Evolutionary conservation across 805 yeast species (phyloP), one percentile per base, ranked within the genome.

Genomic region (Saturnispora sanitii): DNA sequence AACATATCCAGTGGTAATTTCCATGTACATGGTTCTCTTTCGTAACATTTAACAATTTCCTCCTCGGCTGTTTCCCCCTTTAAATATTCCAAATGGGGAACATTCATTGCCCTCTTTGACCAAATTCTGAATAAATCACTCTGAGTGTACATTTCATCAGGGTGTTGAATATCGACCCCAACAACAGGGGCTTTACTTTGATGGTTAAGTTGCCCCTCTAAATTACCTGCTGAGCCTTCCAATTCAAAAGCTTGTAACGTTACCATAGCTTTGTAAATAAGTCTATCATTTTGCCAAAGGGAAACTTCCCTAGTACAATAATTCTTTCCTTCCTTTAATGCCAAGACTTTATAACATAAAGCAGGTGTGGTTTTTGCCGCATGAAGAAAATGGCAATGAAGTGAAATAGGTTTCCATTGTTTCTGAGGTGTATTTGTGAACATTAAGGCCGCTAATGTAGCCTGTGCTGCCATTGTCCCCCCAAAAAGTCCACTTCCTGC

Each of bases 401-500:
- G 59, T 9, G 84, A 71, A 26, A 71, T 67, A 1, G 87, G 86
- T 22, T 61, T 61, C 57, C 71, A 72, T 17, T 56, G 49, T 2
- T 48, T 54, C 6, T 49, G 45, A 1, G 37, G 31, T 12, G 52
- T 43, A n/a, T 68, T 66, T 5, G 75, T 64, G 6, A 76, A 70
- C 37, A 68, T 64, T 26, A 78, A 61, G 2, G 81, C 77, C 5
- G 83, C 84, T 44, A 71, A 55, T 3, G 79, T 57, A 2, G 85
- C 64, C 49, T 80, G 87, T 0, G 83, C 82, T 15, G 77, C 75
- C 33, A 75, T 60, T 16, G 78, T 75, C 8, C 88, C 87, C 2
- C 87, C 87, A 60, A 79, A 80, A 0, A 79, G 73, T 2, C 84
- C 85, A 33, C 79, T 61, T 2, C 82, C 80, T 25, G 38, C 38